Evolutionary conservation across 441 rosid species (phyloP), one percentile per base, ranked within the genome.

Genomic region (Erysimum pusillum): DNA sequence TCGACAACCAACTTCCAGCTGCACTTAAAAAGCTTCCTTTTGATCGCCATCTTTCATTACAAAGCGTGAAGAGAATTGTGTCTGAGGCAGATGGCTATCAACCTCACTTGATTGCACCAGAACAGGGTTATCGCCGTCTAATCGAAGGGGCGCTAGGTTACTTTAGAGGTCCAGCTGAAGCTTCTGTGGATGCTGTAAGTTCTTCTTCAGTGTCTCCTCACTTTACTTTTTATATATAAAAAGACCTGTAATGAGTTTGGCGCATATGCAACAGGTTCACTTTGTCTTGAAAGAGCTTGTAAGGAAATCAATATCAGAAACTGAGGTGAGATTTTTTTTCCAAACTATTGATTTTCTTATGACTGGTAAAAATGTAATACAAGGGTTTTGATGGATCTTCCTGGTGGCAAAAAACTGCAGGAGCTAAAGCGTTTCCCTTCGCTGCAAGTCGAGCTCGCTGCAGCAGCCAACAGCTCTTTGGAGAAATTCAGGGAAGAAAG

Each of bases 51-150:
- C 91, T 93, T 64, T 90, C 98, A 60, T 80, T 88, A 57, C 95
- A 93, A 68, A 91, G 92, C 63, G 94, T 93, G 7, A 91, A 77
- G 83, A 90, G 82, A 79, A 88, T 93, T n/a, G 95, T 93, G 14
- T 93, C 97, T 2, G 94, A 93, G 85, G 95, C 97, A 67, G 98
- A 93, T 81, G 98, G 98, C 38, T 93, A 93, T 74, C 98, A 93
- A 76, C 98, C 98, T 32, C 98, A 93, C 86, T 81, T 93, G 81
- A 90, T 93, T 58, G 98, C 98, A 5, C 98, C 98, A 4, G 98
- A 93, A 80, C 98, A 93, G 78, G 98, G 97, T 56, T 93, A 93
- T 81, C 85, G 98, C 18, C 92, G 96, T 31, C 83, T 93, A 2
- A 91, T 93, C 58, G 98, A 93, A 58, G 87, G 97, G 0, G 67